Evolutionary conservation across 2,329 filamentous ascomycete species (phyloP).

Genomic region (Epichloe scottii): DNA sequence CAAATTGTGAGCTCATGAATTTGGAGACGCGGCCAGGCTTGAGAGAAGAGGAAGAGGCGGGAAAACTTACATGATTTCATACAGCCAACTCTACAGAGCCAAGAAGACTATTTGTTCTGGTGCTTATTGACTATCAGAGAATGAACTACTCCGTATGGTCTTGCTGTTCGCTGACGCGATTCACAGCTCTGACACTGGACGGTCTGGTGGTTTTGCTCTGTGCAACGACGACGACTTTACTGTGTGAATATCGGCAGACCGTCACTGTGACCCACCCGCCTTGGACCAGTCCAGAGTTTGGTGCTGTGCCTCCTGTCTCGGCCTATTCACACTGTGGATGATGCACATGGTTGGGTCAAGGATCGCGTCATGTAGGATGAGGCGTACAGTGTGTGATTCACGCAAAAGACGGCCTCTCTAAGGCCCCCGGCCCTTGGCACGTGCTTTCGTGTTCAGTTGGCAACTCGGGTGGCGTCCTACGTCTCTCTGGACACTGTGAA

Average conservation of each 20-base stretch:
- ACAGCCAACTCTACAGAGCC: neutral
- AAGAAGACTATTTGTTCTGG: neutral
- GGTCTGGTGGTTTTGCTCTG: neutral
- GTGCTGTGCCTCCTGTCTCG: neutral
- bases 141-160: too few species aligned
- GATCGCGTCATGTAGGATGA: neutral
- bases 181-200: neutral
- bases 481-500: slow-evolving; percentile 18
- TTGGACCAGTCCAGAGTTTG: neutral
- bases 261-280: neutral
- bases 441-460: slow-evolving; percentile 22
- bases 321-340: slow-evolving; percentile 9
- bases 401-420: slow-evolving; percentile 6
- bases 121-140: too few species aligned
- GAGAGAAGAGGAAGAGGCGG: neutral
- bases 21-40: neutral
- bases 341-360: neutral
- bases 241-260: neutral
- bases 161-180: neutral
- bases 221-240: neutral
- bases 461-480: slow-evolving; percentile 10
- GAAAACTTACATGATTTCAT: slow-evolving; percentile 2
- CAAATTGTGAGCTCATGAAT: neutral
- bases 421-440: slow-evolving; percentile 9
- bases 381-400: neutral